Conservation (phyloP, 1,139 yeast species). For the Magnusiomyces magnusii region DNA sequence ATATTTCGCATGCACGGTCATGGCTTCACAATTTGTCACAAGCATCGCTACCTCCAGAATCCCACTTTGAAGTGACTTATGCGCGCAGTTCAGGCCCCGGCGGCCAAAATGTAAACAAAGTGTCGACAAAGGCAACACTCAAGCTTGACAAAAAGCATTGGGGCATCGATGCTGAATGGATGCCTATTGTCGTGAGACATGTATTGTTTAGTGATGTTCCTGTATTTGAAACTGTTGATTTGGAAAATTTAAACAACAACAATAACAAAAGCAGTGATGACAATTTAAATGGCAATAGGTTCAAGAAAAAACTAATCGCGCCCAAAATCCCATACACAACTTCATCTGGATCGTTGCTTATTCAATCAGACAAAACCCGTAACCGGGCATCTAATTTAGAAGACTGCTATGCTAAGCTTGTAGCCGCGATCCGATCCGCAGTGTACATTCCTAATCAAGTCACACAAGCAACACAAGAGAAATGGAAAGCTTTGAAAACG, state of each 20-base stretch:
- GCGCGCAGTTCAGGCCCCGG: constrained; percentile 89
- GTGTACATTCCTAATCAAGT: constrained; percentile 47
- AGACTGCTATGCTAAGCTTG: constrained; percentile 54
- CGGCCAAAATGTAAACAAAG: constrained; percentile 87
- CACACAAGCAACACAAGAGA: constrained; percentile 41
- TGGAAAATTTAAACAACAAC: constrained; percentile 19
- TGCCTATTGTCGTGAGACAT: constrained; percentile 46
- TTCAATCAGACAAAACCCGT: constrained; percentile 56
- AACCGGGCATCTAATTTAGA: constrained; percentile 51
- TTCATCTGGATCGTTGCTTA: constrained; percentile 46
- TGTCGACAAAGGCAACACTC: constrained; percentile 61
- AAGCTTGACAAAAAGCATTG: constrained; percentile 43
- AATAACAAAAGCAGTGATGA: not conserved
- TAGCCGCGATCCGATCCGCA: constrained; percentile 43
- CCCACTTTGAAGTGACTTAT: constrained; percentile 46
- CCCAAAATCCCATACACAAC: constrained; percentile 47
- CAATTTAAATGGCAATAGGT: not conserved
- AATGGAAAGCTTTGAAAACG: constrained; percentile 49
- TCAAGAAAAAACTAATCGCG: not conserved
- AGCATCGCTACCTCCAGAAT: constrained; percentile 40
- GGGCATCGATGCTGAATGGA: constrained; percentile 48
- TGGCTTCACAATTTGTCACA: constrained; percentile 42
- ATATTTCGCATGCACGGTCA: constrained; percentile 27
- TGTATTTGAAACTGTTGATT: not conserved
- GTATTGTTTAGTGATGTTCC: not conserved